Evolutionary conservation across 2,329 filamentous ascomycete species (phyloP).

Genomic region (Phaeoacremonium minimum): DNA sequence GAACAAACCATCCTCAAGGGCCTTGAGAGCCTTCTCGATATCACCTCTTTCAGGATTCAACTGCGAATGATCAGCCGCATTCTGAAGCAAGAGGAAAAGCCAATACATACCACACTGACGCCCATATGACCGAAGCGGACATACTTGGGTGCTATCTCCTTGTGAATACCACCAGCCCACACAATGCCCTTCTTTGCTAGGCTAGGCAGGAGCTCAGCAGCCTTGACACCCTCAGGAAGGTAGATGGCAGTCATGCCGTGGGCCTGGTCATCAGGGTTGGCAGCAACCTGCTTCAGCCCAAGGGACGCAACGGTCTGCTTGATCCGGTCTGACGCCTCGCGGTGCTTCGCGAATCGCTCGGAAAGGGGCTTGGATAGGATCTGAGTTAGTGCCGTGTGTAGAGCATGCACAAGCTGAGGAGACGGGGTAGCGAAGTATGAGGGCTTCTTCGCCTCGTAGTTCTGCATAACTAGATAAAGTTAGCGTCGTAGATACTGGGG

Average conservation of each 20-base stretch:
- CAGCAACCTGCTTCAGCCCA: slow-evolving; percentile 81
- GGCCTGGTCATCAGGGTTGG: slow-evolving; percentile 84
- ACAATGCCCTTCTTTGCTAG: slow-evolving; percentile 84
- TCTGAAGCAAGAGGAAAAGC: not conserved
- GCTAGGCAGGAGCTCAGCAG: slow-evolving; percentile 79
- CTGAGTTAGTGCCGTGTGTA: slow-evolving; percentile 84
- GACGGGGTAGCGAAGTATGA: slow-evolving; percentile 98
- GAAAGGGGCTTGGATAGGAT: slow-evolving; percentile 77
- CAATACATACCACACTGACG: slow-evolving; percentile 67
- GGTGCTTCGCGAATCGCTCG: slow-evolving; percentile 80
- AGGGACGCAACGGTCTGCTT: slow-evolving; percentile 79
- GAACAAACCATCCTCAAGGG: slow-evolving; percentile 67
- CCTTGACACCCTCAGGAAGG: slow-evolving; percentile 77
- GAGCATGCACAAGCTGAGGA: slow-evolving; percentile 86
- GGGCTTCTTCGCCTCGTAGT: slow-evolving; percentile 96
- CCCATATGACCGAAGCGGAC: slow-evolving; percentile 98
- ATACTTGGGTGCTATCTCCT: slow-evolving; percentile 90
- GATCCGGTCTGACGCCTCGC: slow-evolving; percentile 73
- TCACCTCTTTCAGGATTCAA: slow-evolving; percentile 76
- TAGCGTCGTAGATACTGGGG: slow-evolving; percentile 1
- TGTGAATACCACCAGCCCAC: slow-evolving; percentile 93
- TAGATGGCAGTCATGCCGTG: slow-evolving; percentile 98
- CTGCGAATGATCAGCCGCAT: slow-evolving; percentile 27
- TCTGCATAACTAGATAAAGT: slow-evolving; percentile 76
- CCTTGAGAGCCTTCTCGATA: slow-evolving; percentile 77